Conservation (phyloP, 257 asterid species). For the Solanum pimpinellifolium region DNA sequence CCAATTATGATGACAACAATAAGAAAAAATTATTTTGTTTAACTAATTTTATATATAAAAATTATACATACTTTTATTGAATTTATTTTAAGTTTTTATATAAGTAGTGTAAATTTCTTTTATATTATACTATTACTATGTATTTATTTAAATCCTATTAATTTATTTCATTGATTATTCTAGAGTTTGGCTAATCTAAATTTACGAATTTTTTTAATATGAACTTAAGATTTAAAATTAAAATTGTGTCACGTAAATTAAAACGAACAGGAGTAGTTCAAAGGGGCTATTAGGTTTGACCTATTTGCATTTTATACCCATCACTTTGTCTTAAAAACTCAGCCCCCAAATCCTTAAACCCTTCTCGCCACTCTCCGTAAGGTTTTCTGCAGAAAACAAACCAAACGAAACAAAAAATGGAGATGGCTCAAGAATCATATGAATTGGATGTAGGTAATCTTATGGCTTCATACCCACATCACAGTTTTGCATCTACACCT, state of each 20-base stretch:
- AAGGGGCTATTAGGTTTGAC: neutral
- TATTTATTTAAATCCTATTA: too few species aligned
- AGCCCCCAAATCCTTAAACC: neutral
- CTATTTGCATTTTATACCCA: neutral
- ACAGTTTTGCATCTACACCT: neutral
- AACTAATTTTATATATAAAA: neutral
- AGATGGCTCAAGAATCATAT: neutral
- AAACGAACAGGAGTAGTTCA: neutral
- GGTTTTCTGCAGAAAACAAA: neutral
- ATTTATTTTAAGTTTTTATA: too few species aligned
- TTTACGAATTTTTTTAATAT: rapidly evolving
- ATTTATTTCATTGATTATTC: too few species aligned
- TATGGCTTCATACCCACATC: neutral
- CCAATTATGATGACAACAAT: neutral
- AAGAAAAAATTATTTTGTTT: too few species aligned
- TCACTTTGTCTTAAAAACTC: neutral
- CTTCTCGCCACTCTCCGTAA: neutral
- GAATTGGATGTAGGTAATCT: neutral
- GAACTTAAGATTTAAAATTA: too few species aligned
- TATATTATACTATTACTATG: too few species aligned
- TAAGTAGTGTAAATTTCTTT: too few species aligned
- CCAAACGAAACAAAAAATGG: neutral
- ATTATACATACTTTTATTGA: neutral
- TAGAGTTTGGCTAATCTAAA: rapidly evolving
- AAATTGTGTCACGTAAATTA: neutral